These are phyloP conservation scores for Asclepias syriaca DNA, from an alignment of 257 asterid genomes.

Conservation along the genomic window DNA sequence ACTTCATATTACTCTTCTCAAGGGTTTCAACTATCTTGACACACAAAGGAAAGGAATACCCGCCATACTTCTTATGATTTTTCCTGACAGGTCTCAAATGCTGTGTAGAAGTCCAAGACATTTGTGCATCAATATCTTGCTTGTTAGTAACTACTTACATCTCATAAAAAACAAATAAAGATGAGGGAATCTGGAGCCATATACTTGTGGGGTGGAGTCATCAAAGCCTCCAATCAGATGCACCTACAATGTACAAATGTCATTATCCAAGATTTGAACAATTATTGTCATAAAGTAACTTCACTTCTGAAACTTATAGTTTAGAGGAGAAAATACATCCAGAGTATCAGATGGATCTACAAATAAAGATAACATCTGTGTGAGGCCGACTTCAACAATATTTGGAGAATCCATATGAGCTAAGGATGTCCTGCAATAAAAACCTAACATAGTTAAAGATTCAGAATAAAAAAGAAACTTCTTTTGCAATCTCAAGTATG, in stretches of 20 bases:
- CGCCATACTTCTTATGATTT: conserved; percentile 28
- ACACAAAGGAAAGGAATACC: conserved; percentile 77
- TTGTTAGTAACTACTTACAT: conserved; percentile 17
- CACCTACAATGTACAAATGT: conserved; percentile 54
- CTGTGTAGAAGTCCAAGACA: conserved; percentile 44
- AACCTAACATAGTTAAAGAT: conserved; percentile 10
- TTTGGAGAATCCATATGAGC: conserved; percentile 85
- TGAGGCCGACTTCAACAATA: conserved; percentile 63
- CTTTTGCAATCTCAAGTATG: conserved; percentile 9
- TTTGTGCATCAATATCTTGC: conserved; percentile 14
- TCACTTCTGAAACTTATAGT: conserved; percentile 12
- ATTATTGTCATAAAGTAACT: conserved; percentile 14
- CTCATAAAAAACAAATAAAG: conserved; percentile 22
- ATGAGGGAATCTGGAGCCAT: conserved; percentile 29
- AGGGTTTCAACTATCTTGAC: conserved; percentile 63
- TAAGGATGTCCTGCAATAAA: conserved; percentile 61
- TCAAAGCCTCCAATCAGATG: conserved; percentile 82
- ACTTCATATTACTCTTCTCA: conserved; percentile 47
- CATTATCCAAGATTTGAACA: conserved; percentile 15
- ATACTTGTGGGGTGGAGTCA: conserved; percentile 65
- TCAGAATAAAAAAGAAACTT: conserved; percentile 8
- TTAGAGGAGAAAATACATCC: conserved; percentile 45
- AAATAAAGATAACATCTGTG: conserved; percentile 72
- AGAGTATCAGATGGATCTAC: conserved; percentile 41
- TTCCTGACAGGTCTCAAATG: conserved; percentile 22